Conservation (phyloP, 345 rosid genomes). For the Eucalyptus pumila region DNA sequence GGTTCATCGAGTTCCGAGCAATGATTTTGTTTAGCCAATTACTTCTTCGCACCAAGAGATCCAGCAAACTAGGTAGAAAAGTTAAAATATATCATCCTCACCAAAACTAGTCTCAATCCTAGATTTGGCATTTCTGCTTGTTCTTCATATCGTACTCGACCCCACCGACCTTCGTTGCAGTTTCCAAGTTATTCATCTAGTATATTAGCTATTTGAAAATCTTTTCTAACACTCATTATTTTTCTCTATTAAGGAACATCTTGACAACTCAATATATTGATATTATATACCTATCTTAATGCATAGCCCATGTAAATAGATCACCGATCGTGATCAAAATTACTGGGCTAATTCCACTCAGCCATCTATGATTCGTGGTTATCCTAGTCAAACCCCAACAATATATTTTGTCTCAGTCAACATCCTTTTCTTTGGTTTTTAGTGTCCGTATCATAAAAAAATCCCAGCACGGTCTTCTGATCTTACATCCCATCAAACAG, state of each 20-base stretch:
- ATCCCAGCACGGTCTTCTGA: constrained; percentile 3
- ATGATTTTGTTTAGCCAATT: background rate
- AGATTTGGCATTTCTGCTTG: background rate
- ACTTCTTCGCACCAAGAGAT: background rate
- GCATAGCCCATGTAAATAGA: background rate
- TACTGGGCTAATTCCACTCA: background rate
- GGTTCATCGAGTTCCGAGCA: background rate
- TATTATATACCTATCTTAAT: background rate
- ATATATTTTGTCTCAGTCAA: constrained; percentile 27
- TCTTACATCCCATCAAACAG: constrained; percentile 52
- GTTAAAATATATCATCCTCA: background rate
- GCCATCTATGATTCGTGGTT: background rate
- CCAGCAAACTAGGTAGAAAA: background rate
- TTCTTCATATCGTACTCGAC: background rate
- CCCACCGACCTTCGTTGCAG: background rate
- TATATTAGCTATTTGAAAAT: background rate
- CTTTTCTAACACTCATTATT: background rate
- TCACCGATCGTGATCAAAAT: background rate
- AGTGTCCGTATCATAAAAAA: background rate
- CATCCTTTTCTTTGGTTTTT: constrained; percentile 26
- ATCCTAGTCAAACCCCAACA: background rate
- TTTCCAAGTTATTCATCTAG: background rate
- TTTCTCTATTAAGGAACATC: background rate
- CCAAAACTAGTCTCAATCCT: background rate
- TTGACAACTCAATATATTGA: background rate